Evolutionary conservation across 2,329 filamentous ascomycete genomes (phyloP), one percentile per base, ranked within the genome.

Genomic region (Aspergillus viridinutans): DNA sequence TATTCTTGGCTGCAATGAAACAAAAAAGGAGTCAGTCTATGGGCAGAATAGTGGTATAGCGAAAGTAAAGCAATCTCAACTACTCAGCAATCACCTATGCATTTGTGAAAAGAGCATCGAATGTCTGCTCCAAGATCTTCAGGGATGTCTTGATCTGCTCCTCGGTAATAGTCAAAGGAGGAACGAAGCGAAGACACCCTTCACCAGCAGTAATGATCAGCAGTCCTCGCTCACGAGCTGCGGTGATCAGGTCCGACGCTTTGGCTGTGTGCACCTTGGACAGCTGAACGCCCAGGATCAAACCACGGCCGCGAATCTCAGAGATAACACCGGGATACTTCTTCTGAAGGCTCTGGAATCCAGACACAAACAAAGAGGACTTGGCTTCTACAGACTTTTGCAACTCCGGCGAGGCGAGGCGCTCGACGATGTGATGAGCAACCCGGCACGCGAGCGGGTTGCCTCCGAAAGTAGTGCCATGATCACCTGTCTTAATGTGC

Each of bases 391-490:
- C 92, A 0, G 80, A 80, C 48, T 81, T 76, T 69, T 93, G 89
- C 51, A 97, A 80, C 51, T 83, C 79, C 0, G 85, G 80, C 26
- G 91, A 85, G 0, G 90, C 82, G 4, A 99, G 83, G 25, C 90
- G 85, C 32, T 81, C 82, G 56, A 99, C 86, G 58, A 97, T 89
- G 77, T 96, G 85, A 72, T 96, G 90, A 7, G 90, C 94, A 8
- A 97, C 78, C 32, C 92, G 85, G 68, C 85, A 90, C 2, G 89
- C 92, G 42, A 97, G 82, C 7, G 92, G 92, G 77, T 96, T 97
- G 43, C 92, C 92, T 55, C 92, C 92, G 67, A 96, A 97, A 0
- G 92, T 97, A 17, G 92, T 97, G 51, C 92, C 92, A 75, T 97
- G 92, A 73, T 97, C 92, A 57, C 92, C 90, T 35, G 82, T 81